Evolutionary conservation across 345 rosid species (phyloP), one percentile per base, ranked within the genome.

Genomic region (Eutrema heterophyllum): DNA sequence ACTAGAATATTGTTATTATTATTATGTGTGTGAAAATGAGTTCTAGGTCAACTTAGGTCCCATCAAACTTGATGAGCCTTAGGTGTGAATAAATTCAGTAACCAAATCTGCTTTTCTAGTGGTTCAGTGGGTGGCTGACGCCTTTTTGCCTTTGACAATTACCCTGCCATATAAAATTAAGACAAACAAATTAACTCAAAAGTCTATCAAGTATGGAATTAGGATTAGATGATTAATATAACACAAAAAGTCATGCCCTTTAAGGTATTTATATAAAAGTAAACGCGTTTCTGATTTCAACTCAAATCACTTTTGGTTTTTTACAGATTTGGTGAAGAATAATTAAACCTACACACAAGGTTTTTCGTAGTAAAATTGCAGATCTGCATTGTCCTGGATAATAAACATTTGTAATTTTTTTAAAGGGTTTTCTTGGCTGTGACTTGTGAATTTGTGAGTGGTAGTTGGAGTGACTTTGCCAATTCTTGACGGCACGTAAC

Each of bases 401-500:
- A 44, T 50, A 18, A 41, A 11, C 26, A 44, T 66, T 27, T 67
- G 16, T 6, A 59, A n/a, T n/a, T 46, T 26, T 45, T 3, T n/a
- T 5, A 55, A 35, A 40, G 36, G 68, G 35, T 18, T 66, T 0
- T 21, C 39, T 59, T 32, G 72, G 67, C 52, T 56, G 63, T 38
- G 78, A 65, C 15, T 73, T 72, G 70, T 63, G 63, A 45, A 11
- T 26, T 21, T 38, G 59, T 73, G 67, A 57, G 67, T 57, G 35
- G 67, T 60, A 40, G 74, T 67, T 67, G 72, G 60, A 68, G 64
- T 68, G 68, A 38, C 49, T 68, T 68, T 61, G 79, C 74, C 79
- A 36, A 52, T 75, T 43, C 74, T 75, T 44, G 64, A 75, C 74
- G 79, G 79, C 79, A 68, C 74, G 64, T 68, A 68, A 58, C 48